These are phyloP conservation scores for Hypoxylon sp. DNA, from an alignment of 2,329 filamentous ascomycete species.

Conservation along the genomic window DNA sequence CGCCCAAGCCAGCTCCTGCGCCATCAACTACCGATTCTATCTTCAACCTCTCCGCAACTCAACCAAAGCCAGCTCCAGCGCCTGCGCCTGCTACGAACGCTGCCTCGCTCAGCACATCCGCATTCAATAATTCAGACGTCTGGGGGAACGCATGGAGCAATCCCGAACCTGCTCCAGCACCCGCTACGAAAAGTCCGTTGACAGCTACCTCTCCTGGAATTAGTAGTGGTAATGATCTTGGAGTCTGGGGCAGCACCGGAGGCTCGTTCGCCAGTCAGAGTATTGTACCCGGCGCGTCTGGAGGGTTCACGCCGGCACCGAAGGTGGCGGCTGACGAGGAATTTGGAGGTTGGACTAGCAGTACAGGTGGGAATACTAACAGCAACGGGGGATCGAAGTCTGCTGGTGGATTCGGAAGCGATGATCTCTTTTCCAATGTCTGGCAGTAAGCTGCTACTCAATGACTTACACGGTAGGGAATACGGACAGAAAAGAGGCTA, in stretches of 20 bases:
- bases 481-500: conserved; percentile 2
- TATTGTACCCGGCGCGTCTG: conserved; percentile 71
- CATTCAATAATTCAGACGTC: conserved; percentile 72
- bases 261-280: conserved; percentile 68
- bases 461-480: background rate
- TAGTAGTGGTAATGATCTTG: conserved; percentile 71
- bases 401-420: conserved; percentile 72
- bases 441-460: conserved; percentile 73
- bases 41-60: conserved; percentile 80
- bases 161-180: conserved; percentile 65
- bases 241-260: conserved; percentile 63
- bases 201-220: conserved; percentile 55
- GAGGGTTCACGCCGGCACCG: conserved; percentile 73
- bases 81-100: conserved; percentile 55
- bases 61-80: conserved; percentile 59
- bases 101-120: conserved; percentile 56
- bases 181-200: conserved; percentile 73
- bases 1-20: conserved; percentile 58
- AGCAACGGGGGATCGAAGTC: conserved; percentile 64
- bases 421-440: conserved; percentile 95
- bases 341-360: conserved; percentile 93
- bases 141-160: conserved; percentile 93
- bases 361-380: conserved; percentile 62
- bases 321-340: conserved; percentile 91
- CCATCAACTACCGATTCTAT: conserved; percentile 70